Evolutionary conservation across 139 green algal species (phyloP).

Genomic region (Diplosphaera chodatii): DNA sequence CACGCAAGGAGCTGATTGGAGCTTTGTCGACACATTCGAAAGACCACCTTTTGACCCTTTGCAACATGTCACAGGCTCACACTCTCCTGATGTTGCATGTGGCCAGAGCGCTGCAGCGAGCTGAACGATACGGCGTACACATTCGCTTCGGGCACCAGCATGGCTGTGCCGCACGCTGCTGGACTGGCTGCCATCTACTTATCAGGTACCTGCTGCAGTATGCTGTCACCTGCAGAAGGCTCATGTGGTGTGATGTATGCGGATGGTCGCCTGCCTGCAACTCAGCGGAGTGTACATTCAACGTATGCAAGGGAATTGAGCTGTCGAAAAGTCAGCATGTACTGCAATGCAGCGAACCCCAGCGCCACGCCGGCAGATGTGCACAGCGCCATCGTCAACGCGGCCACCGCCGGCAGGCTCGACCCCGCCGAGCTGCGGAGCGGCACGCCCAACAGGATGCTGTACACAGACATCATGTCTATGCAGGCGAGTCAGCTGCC

Average conservation of each 20-base stretch:
- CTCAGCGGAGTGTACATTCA: no score
- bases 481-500: no score
- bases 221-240: no score
- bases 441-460: slow-evolving; percentile 40
- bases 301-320: no score
- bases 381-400: slow-evolving; percentile 25
- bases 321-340: no score
- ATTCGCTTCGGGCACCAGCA: slow-evolving; percentile 1
- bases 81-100: no score
- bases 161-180: slow-evolving; percentile 1
- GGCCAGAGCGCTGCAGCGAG: slow-evolving; percentile 42
- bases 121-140: slow-evolving; percentile 53
- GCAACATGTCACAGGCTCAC: no score
- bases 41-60: background rate
- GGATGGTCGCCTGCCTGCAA: no score
- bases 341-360: background rate
- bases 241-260: no score
- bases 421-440: slow-evolving; percentile 26
- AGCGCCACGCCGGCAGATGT: slow-evolving; percentile 41
- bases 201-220: no score
- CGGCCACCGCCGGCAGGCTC: slow-evolving; percentile 20
- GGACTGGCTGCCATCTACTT: slow-evolving; percentile 4
- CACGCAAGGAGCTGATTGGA: no score
- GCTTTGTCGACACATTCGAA: no score
- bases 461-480: slow-evolving; percentile 35